phyloP scores from a whole-genome alignment of 1,284 basidiomycete species.

The Sutorius eximius region DNA sequence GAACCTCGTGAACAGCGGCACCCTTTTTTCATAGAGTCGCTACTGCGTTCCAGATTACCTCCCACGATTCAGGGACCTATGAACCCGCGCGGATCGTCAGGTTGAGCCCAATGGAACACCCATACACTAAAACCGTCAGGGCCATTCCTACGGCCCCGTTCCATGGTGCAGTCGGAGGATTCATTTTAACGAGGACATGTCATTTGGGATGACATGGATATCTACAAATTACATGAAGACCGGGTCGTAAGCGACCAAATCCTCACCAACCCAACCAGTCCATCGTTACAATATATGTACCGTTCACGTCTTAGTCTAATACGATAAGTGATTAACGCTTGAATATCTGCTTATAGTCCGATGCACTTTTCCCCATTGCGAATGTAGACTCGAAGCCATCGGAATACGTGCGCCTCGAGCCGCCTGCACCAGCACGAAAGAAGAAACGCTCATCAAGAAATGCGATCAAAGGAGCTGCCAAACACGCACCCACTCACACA shows the following conservation, averaged over 20 bases:
- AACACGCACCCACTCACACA: not conserved
- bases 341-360: not conserved
- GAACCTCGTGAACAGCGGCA: not conserved
- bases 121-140: too few relatives aligned
- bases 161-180: not conserved
- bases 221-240: not conserved
- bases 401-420: not conserved
- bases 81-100: not conserved
- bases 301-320: not conserved
- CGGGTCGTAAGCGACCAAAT: not conserved
- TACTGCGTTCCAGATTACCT: too few relatives aligned
- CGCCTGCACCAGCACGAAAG: not conserved
- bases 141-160: too few relatives aligned
- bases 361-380: not conserved
- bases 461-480: not conserved
- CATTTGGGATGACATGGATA: too few relatives aligned
- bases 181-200: not conserved
- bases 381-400: not conserved
- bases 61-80: not conserved
- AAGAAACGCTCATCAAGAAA: not conserved
- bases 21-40: not conserved
- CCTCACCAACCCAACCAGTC: too few relatives aligned
- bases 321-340: constrained; percentile 1
- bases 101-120: not conserved
- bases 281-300: not conserved